A percentile compares a stretch with the other conserved stretches of the same genome.
Conservation (phyloP, 495 filamentous ascomycete species). For the Peziza echinospora region DNA sequence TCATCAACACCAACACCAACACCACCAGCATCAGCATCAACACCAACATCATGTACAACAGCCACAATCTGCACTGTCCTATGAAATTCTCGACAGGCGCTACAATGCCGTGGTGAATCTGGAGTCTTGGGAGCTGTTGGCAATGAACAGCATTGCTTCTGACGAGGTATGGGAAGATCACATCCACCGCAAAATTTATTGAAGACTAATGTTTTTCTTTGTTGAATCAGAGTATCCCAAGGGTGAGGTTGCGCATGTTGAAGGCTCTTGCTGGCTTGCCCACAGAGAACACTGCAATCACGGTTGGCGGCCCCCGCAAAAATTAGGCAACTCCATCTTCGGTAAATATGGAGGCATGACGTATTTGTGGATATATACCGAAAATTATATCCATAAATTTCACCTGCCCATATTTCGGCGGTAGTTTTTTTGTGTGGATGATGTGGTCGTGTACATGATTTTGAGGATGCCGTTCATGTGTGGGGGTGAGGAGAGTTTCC, state of each 20-base stretch:
- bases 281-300: neutral
- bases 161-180: slow-evolving; percentile 17
- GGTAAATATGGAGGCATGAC: too few species aligned
- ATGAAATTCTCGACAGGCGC: slow-evolving; percentile 18
- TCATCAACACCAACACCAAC: neutral
- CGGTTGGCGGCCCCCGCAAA: too few species aligned
- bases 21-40: neutral
- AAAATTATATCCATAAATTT: too few species aligned
- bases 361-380: too few species aligned
- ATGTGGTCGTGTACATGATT: too few species aligned
- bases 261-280: slow-evolving; percentile 16
- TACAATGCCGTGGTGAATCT: slow-evolving; percentile 18
- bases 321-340: too few species aligned
- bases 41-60: neutral
- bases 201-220: slow-evolving; percentile 1
- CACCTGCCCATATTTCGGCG: too few species aligned
- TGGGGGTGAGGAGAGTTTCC: too few species aligned
- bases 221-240: slow-evolving; percentile 14
- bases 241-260: slow-evolving; percentile 20
- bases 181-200: too few species aligned
- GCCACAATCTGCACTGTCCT: slow-evolving; percentile 12
- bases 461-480: too few species aligned
- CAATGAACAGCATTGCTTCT: slow-evolving; percentile 19
- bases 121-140: slow-evolving; percentile 18
- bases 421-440: too few species aligned